Evolutionary conservation across 1,284 basidiomycete species (phyloP).

Genomic region (Pterulicium gracile): DNA sequence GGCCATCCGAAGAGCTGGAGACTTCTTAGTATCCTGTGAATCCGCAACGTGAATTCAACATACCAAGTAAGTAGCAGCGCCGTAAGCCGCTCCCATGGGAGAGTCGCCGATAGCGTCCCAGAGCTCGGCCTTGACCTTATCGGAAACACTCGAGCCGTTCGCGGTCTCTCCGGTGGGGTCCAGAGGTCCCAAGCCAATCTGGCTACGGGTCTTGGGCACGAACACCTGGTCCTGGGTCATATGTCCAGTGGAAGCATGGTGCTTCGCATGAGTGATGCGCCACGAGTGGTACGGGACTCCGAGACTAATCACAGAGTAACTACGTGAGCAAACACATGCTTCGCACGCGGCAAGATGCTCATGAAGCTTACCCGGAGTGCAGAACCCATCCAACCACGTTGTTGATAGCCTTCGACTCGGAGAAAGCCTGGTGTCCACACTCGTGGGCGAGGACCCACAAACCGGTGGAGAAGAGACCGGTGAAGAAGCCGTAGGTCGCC

Average conservation of each 20-base stretch:
- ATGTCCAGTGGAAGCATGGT: conserved; percentile 93
- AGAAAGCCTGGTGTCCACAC: conserved; percentile 95
- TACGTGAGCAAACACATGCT: not conserved
- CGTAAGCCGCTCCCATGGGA: conserved; percentile 69
- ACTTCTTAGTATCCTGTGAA: conserved; percentile 4
- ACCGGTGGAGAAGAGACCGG: conserved; percentile 89
- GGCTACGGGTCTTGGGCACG: conserved; percentile 81
- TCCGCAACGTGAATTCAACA: conserved; percentile 14
- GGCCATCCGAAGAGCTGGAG: conserved; percentile 76
- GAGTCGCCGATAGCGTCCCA: conserved; percentile 90
- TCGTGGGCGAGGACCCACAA: conserved; percentile 91
- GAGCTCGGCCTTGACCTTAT: conserved; percentile 69
- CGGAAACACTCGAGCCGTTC: conserved; percentile 57
- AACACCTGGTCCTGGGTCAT: conserved; percentile 96
- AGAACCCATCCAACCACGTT: conserved; percentile 91
- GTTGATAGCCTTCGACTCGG: conserved; percentile 91
- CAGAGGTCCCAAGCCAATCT: conserved; percentile 54
- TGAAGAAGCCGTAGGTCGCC: conserved; percentile 72
- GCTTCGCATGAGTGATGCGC: conserved; percentile 94
- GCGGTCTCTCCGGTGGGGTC: conserved; percentile 62
- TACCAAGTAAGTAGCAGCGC: conserved; percentile 64
- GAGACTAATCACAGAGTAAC: conserved; percentile 35
- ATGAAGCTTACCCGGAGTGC: conserved; percentile 69
- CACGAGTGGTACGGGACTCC: conserved; percentile 98
- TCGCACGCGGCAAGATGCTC: conserved; percentile 18